Evolutionary conservation across 1,284 basidiomycete genomes (phyloP), one percentile per base, ranked within the genome.

Genomic region (Moniliella sp.): DNA sequence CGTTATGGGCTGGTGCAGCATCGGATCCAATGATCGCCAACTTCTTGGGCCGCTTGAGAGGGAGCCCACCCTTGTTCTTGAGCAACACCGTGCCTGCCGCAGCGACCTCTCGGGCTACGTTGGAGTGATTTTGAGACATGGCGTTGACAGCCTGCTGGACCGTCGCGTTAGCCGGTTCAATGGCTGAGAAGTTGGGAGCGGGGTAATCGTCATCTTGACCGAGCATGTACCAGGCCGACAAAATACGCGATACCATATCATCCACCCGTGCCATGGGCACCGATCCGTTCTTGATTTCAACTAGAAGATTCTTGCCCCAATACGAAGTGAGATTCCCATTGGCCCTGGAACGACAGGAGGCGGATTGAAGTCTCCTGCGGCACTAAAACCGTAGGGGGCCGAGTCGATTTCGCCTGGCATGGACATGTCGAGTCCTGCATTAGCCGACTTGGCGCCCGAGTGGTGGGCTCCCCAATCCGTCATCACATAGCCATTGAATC

Each of bases 401-500:
- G 17, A 35, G 27, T 18, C 5, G 5, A 7, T 11, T n/a, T 44
- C 43, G 5, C 61, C 59, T 0, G 66, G 64, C 65, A 65, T 65
- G 27, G 60, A 57, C 62, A 66, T 62, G 54, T 77, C 79, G 13
- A 82, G 64, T 12, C 79, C 78, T 8, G 64, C 62, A 38, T 69
- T 69, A 69, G 67, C 14, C 65, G 63, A 18, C 3, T 11, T 1
- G 4, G 26, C 21, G 26, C 31, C 31, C 11, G 12, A 14, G 31
- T 32, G 31, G n/a, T 11, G 25, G 31, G 9, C 30, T 7, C 35
- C 39, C 46, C 45, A 55, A 26, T 50, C 46, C 13, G 46, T 50
- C 61, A 70, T 65, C 32, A 73, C 64, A 45, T 68, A 76, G 15
- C 79, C 79, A 57, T 75, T 73, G 68, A 80, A 83, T 31, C 74